Evolutionary conservation across 768 basidiomycete genomes (phyloP), one percentile per base, ranked within the genome.

Genomic region (Auricularia auricula-judae): DNA sequence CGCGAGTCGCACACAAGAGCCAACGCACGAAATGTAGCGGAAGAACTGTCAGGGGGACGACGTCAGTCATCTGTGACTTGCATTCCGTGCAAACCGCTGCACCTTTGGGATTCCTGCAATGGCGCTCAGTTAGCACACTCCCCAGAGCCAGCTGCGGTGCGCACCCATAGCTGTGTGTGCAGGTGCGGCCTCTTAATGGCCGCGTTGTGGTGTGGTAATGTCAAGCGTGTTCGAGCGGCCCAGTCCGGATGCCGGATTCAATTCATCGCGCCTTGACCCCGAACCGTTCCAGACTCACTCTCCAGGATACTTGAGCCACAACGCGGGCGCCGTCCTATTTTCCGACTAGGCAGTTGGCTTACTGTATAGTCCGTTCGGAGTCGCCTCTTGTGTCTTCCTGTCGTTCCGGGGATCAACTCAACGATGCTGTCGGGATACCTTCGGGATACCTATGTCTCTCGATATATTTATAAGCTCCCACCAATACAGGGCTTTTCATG

Each of bases 11-110:
- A 47, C 11, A 34, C n/a, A 3, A 8, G 42, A 23, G 43, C 33
- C 10, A 3, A 78, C 90, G 70, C 75, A 91, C 88, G 93, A 95
- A 70, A 95, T 91, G 74, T 93, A 97, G 76, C 93, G 87, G 82
- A 97, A 97, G 78, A 97, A 97, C 94, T 96, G 69, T 63, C 63
- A 29, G 64, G 33, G 29, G 44, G 21, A 14, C 56, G 44, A 21
- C 36, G 66, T 62, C 58, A 51, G 58, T 2, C 33, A n/a, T 58
- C 63, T 47, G 63, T 64, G n/a, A 42, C 54, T 29, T 54, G 1
- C 11, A 64, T 54, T 51, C 59, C 39, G 43, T 62, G 35, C 47
- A 53, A 23, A n/a, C 3, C 23, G 3, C 64, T 74, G 43, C 59
- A 79, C 80, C 79, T 81, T 82, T 18, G 80, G 80, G 64, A 82